Conservation (phyloP, 192 early-diverging fungal species). For the Dissophora globulifera region DNA sequence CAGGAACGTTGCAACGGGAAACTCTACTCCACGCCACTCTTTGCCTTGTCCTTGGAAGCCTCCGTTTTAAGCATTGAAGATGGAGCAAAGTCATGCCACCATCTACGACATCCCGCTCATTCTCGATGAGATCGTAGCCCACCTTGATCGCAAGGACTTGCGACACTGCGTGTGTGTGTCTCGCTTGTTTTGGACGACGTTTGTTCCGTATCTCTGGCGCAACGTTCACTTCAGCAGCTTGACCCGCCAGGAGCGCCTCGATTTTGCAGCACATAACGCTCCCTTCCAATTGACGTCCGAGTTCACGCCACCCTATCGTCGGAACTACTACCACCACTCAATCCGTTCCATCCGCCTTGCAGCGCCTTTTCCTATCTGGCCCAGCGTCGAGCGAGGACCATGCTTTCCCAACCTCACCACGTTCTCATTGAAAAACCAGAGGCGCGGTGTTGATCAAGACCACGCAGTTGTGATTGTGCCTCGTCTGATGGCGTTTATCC, state of each 20-base stretch:
- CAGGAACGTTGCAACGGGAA: no score
- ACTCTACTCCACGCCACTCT: no score
- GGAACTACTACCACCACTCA: background rate
- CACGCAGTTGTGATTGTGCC: background rate
- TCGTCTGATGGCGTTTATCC: background rate
- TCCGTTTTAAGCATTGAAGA: no score
- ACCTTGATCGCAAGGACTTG: background rate
- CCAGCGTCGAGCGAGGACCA: background rate
- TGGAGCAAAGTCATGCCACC: background rate
- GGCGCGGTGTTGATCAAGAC: background rate
- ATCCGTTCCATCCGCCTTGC: background rate
- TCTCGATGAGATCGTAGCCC: background rate
- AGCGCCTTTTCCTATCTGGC: background rate
- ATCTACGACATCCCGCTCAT: background rate
- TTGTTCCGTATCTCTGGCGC: constrained; percentile 11
- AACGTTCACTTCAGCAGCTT: constrained; percentile 5
- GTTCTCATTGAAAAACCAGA: constrained; percentile 1
- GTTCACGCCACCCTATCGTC: background rate
- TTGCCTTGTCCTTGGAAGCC: no score
- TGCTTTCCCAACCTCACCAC: constrained; percentile 2
- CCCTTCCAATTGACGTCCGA: background rate
- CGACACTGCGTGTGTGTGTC: background rate
- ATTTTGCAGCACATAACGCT: background rate
- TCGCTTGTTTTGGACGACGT: background rate
- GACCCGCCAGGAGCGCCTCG: background rate